Evolutionary conservation across 2,329 filamentous ascomycete genomes (phyloP).

Genomic region (Aureobasidium sp.): DNA sequence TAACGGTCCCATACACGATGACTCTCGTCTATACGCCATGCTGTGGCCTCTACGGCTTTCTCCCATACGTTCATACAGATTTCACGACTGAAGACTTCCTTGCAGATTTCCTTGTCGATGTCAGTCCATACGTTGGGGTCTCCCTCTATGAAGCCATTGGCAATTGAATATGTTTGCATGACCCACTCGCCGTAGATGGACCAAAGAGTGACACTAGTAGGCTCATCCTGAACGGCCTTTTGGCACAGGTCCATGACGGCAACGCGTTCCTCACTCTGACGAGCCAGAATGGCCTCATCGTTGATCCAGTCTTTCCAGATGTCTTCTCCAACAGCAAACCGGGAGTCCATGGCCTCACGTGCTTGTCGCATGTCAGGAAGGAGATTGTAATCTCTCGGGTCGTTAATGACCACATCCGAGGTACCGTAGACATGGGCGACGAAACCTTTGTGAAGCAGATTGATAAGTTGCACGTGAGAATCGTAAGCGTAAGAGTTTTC

Average conservation of each 20-base stretch:
- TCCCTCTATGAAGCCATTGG: slow-evolving; percentile 62
- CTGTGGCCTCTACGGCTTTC: slow-evolving; percentile 75
- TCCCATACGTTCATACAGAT: slow-evolving; percentile 74
- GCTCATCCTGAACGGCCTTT: slow-evolving; percentile 74
- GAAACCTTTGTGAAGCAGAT: slow-evolving; percentile 54
- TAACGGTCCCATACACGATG: slow-evolving; percentile 84
- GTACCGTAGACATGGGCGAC: slow-evolving; percentile 41
- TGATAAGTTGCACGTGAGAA: slow-evolving; percentile 53
- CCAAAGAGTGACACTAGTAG: slow-evolving; percentile 79
- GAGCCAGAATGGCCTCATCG: slow-evolving; percentile 70
- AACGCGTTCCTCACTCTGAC: slow-evolving; percentile 72
- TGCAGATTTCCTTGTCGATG: slow-evolving; percentile 74
- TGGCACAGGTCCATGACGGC: slow-evolving; percentile 77
- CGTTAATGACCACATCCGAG: slow-evolving; percentile 23
- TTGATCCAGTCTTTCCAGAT: slow-evolving; percentile 82
- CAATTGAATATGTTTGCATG: slow-evolving; percentile 73
- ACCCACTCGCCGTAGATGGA: slow-evolving; percentile 82
- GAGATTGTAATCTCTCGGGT: slow-evolving; percentile 49
- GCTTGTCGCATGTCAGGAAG: slow-evolving; percentile 52
- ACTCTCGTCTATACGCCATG: slow-evolving; percentile 80
- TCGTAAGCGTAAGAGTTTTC: slow-evolving; percentile 57
- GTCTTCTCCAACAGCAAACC: slow-evolving; percentile 78
- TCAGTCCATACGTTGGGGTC: slow-evolving; percentile 55
- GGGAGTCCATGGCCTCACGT: slow-evolving; percentile 65
- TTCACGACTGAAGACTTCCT: slow-evolving; percentile 76